Evolutionary conservation across 2,329 filamentous ascomycete species (phyloP).

Genomic region (Lomentospora prolificans): DNA sequence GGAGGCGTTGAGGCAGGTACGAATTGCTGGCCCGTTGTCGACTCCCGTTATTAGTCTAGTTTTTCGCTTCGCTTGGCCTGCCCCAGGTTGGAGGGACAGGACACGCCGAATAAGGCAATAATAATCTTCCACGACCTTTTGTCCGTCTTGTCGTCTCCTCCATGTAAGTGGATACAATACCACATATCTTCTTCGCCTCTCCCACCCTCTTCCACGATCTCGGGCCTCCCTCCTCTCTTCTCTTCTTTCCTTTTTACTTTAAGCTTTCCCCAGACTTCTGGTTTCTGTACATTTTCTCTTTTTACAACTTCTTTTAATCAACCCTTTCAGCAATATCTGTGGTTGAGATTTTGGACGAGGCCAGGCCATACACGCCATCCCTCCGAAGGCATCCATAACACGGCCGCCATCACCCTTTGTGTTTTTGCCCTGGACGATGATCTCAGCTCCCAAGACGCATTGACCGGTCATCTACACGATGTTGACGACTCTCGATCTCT

Average conservation of each 20-base stretch:
- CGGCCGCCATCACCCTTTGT: too few relatives aligned
- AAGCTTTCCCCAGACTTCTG: not conserved
- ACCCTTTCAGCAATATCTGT: too few relatives aligned
- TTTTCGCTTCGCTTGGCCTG: not conserved
- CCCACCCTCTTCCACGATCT: slow-evolving; percentile 1
- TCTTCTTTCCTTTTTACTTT: not conserved
- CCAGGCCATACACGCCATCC: not conserved
- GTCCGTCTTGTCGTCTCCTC: not conserved
- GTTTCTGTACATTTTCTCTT: not conserved
- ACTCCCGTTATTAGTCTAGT: not conserved
- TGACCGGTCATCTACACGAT: not conserved
- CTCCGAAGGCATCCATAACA: too few relatives aligned
- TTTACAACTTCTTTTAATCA: not conserved
- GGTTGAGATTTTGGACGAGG: too few relatives aligned
- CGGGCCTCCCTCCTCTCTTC: not conserved
- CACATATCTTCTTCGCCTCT: not conserved
- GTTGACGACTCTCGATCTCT: not conserved
- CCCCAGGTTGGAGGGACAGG: not conserved
- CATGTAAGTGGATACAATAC: not conserved
- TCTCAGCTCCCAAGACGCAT: not conserved
- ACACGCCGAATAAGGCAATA: slow-evolving; percentile 2
- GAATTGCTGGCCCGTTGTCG: too few relatives aligned
- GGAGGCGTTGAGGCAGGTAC: not conserved
- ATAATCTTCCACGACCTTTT: not conserved
- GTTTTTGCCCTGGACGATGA: not conserved